These are phyloP conservation scores for Neocallimastix lanati DNA, from an alignment of 192 early-diverging fungal genomes.

Conservation along the genomic window DNA sequence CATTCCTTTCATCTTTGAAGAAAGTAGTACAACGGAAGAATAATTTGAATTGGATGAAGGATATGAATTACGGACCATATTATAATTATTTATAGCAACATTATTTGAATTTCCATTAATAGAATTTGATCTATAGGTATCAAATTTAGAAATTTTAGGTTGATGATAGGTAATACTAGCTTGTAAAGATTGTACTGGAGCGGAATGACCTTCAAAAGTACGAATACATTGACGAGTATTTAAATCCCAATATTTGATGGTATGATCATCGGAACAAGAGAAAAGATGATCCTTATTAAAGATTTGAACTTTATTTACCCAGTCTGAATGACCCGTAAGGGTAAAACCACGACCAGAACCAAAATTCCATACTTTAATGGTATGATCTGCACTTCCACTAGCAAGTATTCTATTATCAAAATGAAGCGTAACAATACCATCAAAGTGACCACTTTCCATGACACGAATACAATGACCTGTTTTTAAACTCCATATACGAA, in stretches of 20 bases:
- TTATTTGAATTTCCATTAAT: too few relatives aligned
- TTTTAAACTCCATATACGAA: slow-evolving; percentile 84
- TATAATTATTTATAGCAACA: too few relatives aligned
- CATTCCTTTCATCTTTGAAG: background rate
- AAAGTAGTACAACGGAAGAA: background rate
- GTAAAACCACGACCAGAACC: slow-evolving; percentile 40
- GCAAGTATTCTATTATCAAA: slow-evolving; percentile 61
- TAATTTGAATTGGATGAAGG: too few relatives aligned
- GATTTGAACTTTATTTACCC: slow-evolving; percentile 81
- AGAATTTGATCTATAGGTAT: background rate
- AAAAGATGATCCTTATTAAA: slow-evolving; percentile 44
- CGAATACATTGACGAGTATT: slow-evolving; percentile 44
- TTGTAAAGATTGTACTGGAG: slow-evolving; percentile 49
- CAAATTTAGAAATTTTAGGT: background rate
- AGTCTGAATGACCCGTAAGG: slow-evolving; percentile 68
- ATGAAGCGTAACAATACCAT: slow-evolving; percentile 70
- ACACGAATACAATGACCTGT: slow-evolving; percentile 73
- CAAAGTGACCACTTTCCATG: slow-evolving; percentile 45
- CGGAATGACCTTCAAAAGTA: slow-evolving; percentile 48
- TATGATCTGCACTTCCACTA: slow-evolving; percentile 65
- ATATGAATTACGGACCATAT: too few relatives aligned
- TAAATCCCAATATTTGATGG: slow-evolving; percentile 70
- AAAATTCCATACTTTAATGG: slow-evolving; percentile 77
- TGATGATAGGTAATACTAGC: background rate
- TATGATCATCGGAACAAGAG: slow-evolving; percentile 78